Percentiles rank a stretch among this genome's conserved stretches.
Evolutionary conservation across 2,329 filamentous ascomycete genomes (phyloP).

Genomic region (Fusarium piperis): DNA sequence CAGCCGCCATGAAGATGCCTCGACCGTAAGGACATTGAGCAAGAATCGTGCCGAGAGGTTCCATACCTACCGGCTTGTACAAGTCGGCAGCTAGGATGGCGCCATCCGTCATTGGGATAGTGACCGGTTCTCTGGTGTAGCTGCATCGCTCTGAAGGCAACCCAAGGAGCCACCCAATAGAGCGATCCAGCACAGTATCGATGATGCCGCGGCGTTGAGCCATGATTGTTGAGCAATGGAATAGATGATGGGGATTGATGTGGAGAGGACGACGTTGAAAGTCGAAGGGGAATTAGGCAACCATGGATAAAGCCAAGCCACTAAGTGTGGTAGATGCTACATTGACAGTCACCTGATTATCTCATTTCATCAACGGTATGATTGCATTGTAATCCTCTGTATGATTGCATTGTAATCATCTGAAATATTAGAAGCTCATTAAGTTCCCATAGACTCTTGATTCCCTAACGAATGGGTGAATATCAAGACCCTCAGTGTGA

Average conservation of each 20-base stretch:
- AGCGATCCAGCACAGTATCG: not conserved
- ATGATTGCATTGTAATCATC: fast-evolving
- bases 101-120: not conserved
- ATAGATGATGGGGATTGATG: no score
- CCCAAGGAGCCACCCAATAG: not conserved
- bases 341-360: not conserved
- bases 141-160: not conserved
- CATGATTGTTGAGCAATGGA: not conserved
- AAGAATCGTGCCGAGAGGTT: not conserved
- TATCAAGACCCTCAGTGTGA: no score
- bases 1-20: not conserved
- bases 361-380: no score
- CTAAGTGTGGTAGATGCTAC: not conserved
- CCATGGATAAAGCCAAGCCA: not conserved
- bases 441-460: no score
- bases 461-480: not conserved
- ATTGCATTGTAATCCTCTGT: not conserved
- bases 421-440: not conserved
- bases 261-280: not conserved
- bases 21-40: not conserved
- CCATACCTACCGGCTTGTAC: not conserved
- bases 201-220: not conserved
- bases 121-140: not conserved
- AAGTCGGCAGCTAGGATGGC: not conserved
- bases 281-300: not conserved